These are phyloP conservation scores for Acacia pycnantha DNA, from an alignment of 331 rosid species.

Conservation along the genomic window DNA sequence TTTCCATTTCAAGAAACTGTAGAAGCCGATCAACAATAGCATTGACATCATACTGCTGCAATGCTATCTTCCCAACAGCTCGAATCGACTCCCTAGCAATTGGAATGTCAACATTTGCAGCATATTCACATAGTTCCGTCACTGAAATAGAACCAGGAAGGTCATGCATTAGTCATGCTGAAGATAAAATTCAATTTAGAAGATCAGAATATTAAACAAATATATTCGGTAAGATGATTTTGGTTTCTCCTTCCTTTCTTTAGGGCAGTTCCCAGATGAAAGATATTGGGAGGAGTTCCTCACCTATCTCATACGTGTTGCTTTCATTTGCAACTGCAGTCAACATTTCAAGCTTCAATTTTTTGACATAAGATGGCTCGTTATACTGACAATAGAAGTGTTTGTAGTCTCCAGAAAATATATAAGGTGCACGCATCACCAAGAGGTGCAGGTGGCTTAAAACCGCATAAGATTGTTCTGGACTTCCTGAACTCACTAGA, in stretches of 20 bases:
- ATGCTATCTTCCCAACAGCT: constrained; percentile 98
- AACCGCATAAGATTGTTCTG: constrained; percentile 98
- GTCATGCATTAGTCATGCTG: constrained; percentile 31
- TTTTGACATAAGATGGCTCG: constrained; percentile 97
- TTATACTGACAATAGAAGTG: constrained; percentile 99
- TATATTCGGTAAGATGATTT: constrained; percentile 16
- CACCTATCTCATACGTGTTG: constrained; percentile 97
- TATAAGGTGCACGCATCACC: constrained; percentile 98
- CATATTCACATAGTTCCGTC: constrained; percentile 98
- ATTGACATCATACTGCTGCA: constrained; percentile 98
- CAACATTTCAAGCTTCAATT: constrained; percentile 97
- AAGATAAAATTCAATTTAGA: constrained; percentile 5
- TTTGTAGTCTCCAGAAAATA: constrained; percentile 92
- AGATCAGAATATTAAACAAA: constrained; percentile 11
- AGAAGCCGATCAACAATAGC: constrained; percentile 98
- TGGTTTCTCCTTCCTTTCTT: constrained; percentile 1
- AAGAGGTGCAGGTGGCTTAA: constrained; percentile 93
- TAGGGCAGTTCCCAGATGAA: neutral
- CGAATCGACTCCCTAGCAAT: constrained; percentile 99
- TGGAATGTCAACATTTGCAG: constrained; percentile 99
- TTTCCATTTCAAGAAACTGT: constrained; percentile 99
- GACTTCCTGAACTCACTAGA: constrained; percentile 99
- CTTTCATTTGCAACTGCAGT: constrained; percentile 98
- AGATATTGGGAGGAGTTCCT: constrained; percentile 25
- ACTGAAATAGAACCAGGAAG: constrained; percentile 58